Conservation (phyloP, 2,329 filamentous ascomycete species). For the Thermothelomyces thermophilus region DNA sequence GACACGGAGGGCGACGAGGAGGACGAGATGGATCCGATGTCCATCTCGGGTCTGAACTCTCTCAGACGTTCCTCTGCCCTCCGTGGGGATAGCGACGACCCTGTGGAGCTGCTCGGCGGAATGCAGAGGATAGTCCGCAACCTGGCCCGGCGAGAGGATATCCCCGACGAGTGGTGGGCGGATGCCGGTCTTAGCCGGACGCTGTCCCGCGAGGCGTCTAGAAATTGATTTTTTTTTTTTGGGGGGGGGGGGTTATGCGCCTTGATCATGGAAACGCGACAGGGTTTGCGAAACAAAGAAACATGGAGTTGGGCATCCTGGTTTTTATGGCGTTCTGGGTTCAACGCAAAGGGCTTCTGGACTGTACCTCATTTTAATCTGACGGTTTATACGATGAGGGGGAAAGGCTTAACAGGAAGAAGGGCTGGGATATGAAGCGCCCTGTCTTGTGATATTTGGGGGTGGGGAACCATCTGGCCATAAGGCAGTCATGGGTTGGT, state of each 20-base stretch:
- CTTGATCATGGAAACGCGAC: background rate
- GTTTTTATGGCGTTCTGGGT: conserved; percentile 4
- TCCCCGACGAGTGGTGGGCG: conserved; percentile 79
- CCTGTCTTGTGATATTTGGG: no score
- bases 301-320: background rate
- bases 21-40: conserved; percentile 24
- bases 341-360: background rate
- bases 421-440: background rate
- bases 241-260: background rate
- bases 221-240: conserved; percentile 12
- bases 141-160: conserved; percentile 63
- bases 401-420: background rate
- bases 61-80: conserved; percentile 32
- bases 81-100: conserved; percentile 26
- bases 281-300: conserved; percentile 1
- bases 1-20: conserved; percentile 47
- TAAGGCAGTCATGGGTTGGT: no score
- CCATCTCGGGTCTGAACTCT: conserved; percentile 7
- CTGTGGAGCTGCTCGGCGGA: conserved; percentile 38
- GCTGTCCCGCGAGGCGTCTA: conserved; percentile 36
- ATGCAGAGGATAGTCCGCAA: conserved; percentile 68
- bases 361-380: background rate
- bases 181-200: conserved; percentile 60
- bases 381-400: no score
- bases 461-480: no score